These are phyloP conservation scores for Rhodomyrtus psidioides DNA, from an alignment of 441 rosid species.

Conservation along the genomic window DNA sequence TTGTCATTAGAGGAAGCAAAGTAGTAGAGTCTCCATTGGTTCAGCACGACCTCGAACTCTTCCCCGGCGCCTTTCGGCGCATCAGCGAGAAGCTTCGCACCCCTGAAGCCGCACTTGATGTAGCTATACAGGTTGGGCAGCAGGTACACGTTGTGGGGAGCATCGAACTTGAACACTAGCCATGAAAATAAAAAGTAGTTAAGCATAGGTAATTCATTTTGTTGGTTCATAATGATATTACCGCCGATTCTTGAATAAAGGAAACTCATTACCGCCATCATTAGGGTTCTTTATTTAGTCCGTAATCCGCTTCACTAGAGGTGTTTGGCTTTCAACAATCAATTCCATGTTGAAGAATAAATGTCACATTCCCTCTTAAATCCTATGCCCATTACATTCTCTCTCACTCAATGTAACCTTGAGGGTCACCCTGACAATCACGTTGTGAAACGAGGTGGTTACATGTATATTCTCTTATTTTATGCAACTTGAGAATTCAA, in stretches of 20 bases:
- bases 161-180: constrained; percentile 13
- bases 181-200: background rate
- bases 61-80: background rate
- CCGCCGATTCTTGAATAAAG: background rate
- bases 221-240: background rate
- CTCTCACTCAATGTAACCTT: background rate
- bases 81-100: constrained; percentile 1
- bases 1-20: constrained; percentile 8
- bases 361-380: background rate
- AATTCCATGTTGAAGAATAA: no score
- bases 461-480: no score
- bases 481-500: no score
- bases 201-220: background rate
- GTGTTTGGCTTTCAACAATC: no score
- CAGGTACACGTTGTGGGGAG: constrained; percentile 14
- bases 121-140: constrained; percentile 13
- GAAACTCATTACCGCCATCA: no score
- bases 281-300: background rate
- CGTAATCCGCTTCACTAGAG: background rate
- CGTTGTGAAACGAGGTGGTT: background rate
- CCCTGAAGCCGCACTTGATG: constrained; percentile 7
- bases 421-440: background rate
- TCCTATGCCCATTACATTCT: background rate
- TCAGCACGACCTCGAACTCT: constrained; percentile 7
- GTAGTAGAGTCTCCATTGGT: constrained; percentile 9